phyloP scores from a whole-genome alignment of 371 early-diverging fungal genomes.

The Apophysomyces elegans region DNA sequence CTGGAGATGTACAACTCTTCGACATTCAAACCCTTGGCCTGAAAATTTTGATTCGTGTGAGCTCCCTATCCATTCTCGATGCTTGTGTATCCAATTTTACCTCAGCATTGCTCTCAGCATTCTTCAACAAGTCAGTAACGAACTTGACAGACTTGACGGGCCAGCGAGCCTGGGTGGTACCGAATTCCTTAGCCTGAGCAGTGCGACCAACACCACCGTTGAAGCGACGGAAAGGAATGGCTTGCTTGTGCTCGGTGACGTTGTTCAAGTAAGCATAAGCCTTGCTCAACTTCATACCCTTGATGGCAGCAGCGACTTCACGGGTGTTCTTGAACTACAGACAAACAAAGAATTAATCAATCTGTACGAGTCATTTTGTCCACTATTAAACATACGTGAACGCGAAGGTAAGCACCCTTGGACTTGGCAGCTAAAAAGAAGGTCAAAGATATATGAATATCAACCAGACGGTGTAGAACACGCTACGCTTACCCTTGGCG shows the following conservation, averaged over 20 bases:
- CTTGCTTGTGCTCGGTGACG: slow-evolving; percentile 95
- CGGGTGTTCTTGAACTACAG: slow-evolving; percentile 94
- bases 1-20: slow-evolving; percentile 91
- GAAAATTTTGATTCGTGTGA: slow-evolving; percentile 11
- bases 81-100: slow-evolving; percentile 29
- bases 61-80: background rate
- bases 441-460: background rate
- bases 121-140: slow-evolving; percentile 91
- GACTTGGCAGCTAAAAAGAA: slow-evolving; percentile 82
- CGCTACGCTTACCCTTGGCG: slow-evolving; percentile 52
- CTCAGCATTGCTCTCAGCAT: slow-evolving; percentile 96
- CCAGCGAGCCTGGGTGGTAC: slow-evolving; percentile 96
- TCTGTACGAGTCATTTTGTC: background rate
- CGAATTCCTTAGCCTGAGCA: slow-evolving; percentile 95
- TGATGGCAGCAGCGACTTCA: slow-evolving; percentile 96
- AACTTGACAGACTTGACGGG: slow-evolving; percentile 96
- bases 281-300: slow-evolving; percentile 93
- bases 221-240: slow-evolving; percentile 97
- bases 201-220: slow-evolving; percentile 97
- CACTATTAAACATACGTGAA: slow-evolving; percentile 67
- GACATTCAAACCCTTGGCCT: slow-evolving; percentile 89
- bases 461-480: background rate
- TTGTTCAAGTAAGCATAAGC: slow-evolving; percentile 94
- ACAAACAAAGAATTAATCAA: slow-evolving; percentile 11
- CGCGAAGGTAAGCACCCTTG: slow-evolving; percentile 96